Conservation (phyloP, 2,329 filamentous ascomycete species). For the Neobulgaria alba region DNA sequence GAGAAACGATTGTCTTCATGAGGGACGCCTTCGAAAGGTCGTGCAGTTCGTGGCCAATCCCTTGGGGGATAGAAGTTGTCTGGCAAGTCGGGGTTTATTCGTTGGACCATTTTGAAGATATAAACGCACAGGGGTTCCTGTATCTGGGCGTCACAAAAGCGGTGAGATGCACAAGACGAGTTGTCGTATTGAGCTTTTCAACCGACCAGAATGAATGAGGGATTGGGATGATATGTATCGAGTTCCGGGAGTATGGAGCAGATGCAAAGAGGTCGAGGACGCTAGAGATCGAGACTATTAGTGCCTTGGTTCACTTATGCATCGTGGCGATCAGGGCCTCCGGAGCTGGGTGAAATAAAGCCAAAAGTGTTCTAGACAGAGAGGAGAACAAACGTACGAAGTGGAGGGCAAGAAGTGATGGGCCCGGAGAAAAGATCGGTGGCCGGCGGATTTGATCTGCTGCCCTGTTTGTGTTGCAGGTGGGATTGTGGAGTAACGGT, state of each 20-base stretch:
- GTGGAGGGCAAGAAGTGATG: background rate
- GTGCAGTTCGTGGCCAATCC: conserved; percentile 16
- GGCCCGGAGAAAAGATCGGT: background rate
- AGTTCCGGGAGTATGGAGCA: conserved; percentile 10
- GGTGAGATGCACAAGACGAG: conserved; percentile 25
- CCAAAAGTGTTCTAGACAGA: background rate
- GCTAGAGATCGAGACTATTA: conserved; percentile 9
- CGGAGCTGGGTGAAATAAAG: conserved; percentile 10
- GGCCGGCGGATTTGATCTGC: background rate
- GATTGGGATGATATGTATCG: conserved; percentile 21
- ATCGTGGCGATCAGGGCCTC: conserved; percentile 11
- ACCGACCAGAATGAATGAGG: conserved; percentile 12
- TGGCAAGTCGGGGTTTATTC: conserved; percentile 10
- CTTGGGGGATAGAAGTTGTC: conserved; percentile 15
- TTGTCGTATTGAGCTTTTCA: conserved; percentile 27
- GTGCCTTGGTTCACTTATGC: conserved; percentile 11
- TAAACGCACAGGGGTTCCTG: conserved; percentile 2
- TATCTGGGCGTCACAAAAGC: conserved; percentile 1
- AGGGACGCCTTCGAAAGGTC: conserved; percentile 15
- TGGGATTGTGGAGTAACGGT: background rate
- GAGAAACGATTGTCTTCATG: conserved; percentile 7
- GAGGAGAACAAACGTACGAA: background rate
- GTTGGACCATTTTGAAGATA: conserved; percentile 23
- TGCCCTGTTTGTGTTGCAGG: background rate
- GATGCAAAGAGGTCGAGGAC: conserved; percentile 10